These are phyloP conservation scores for Sphaerobolus stellatus DNA, from an alignment of 1,284 basidiomycete genomes.

Conservation along the genomic window DNA sequence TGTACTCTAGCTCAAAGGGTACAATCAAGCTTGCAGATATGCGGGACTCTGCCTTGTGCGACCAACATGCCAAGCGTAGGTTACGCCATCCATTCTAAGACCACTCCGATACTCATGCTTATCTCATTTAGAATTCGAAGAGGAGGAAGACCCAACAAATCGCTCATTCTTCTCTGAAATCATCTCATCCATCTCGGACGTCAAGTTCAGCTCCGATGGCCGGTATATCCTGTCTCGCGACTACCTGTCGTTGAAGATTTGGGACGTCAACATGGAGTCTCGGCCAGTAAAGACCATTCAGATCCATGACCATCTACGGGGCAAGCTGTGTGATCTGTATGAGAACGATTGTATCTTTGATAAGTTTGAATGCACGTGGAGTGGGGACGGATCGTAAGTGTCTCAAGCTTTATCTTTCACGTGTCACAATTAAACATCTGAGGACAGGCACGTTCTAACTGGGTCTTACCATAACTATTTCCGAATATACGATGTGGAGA, in stretches of 20 bases:
- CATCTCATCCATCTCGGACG: slow-evolving; percentile 99
- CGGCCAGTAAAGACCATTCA: slow-evolving; percentile 97
- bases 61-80: slow-evolving; percentile 94
- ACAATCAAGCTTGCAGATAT: slow-evolving; percentile 99
- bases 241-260: slow-evolving; percentile 97
- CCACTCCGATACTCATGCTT: not conserved
- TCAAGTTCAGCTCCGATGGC: slow-evolving; percentile 98
- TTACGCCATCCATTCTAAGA: slow-evolving; percentile 10
- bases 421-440: slow-evolving; percentile 10
- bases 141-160: slow-evolving; percentile 96
- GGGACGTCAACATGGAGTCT: slow-evolving; percentile 99
- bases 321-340: slow-evolving; percentile 97
- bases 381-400: slow-evolving; percentile 90
- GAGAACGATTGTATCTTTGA: slow-evolving; percentile 99
- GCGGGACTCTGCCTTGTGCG: slow-evolving; percentile 97
- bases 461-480: slow-evolving; percentile 99
- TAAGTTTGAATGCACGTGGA: slow-evolving; percentile 98
- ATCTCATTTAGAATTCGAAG: slow-evolving; percentile 97
- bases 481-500: slow-evolving; percentile 97
- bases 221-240: slow-evolving; percentile 96
- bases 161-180: slow-evolving; percentile 99
- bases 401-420: slow-evolving; percentile 16
- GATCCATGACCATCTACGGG: slow-evolving; percentile 96
- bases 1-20: slow-evolving; percentile 99
- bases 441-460: slow-evolving; percentile 82